Conservation (phyloP, 345 rosid species). For the Zanthoxylum bungeanum region DNA sequence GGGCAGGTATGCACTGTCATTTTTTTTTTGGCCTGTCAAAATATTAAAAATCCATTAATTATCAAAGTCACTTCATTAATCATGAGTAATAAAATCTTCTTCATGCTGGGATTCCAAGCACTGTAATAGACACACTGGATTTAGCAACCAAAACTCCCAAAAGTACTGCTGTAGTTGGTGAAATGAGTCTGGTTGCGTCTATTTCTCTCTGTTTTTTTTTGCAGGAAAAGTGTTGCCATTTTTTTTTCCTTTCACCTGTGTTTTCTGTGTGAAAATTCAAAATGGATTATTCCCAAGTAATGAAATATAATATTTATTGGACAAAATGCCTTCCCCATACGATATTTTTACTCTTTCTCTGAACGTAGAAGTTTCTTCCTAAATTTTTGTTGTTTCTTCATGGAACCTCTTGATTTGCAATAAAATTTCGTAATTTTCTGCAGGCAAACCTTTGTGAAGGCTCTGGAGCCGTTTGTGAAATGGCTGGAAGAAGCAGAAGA, state of each 20-base stretch:
- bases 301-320: neutral
- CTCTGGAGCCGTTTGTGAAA: slow-evolving; percentile 85
- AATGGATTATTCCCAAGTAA: neutral
- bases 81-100: neutral
- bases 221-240: neutral
- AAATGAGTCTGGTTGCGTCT: neutral
- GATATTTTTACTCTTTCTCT: neutral
- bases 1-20: slow-evolving; percentile 66
- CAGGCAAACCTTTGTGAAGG: slow-evolving; percentile 93
- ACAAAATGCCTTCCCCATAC: neutral
- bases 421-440: neutral
- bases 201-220: neutral
- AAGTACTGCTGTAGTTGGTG: neutral
- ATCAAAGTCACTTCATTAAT: neutral
- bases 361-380: neutral
- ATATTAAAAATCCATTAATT: neutral
- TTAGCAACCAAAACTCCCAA: neutral
- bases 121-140: neutral
- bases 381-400: too few species aligned
- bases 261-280: neutral
- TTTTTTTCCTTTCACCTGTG: neutral
- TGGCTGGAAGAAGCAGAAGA: slow-evolving; percentile 99
- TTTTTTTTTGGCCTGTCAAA: neutral
- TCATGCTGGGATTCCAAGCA: neutral
- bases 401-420: neutral